phyloP scores from a whole-genome alignment of 169 alveolate genomes.

The Babesia bigemina region DNA sequence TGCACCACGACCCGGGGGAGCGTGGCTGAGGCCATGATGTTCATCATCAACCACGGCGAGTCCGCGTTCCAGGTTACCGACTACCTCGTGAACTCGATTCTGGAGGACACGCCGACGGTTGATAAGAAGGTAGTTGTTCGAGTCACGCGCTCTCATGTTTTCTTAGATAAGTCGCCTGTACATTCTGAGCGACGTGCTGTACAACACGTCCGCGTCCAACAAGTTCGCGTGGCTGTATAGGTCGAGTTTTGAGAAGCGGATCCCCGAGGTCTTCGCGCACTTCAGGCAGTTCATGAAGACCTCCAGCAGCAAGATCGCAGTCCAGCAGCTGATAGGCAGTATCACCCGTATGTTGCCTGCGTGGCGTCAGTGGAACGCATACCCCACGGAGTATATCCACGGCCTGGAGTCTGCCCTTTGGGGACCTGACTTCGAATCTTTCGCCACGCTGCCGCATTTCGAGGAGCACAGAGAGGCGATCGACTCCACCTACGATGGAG shows the following conservation, averaged over 20 bases:
- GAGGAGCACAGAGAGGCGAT: conserved; percentile 9
- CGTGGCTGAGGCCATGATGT: conserved; percentile 62
- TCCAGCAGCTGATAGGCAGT: conserved; percentile 41
- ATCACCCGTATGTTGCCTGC: conserved; percentile 17
- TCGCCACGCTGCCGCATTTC: conserved; percentile 10
- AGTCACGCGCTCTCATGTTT: background rate
- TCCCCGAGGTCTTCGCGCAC: conserved; percentile 56
- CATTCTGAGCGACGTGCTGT: conserved; percentile 58
- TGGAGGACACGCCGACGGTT: conserved; percentile 27
- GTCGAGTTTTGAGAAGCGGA: conserved; percentile 41
- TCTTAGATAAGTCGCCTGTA: conserved; percentile 53
- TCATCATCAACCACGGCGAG: conserved; percentile 63
- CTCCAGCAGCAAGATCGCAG: conserved; percentile 55
- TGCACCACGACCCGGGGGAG: conserved; percentile 21
- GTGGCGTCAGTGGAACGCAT: conserved; percentile 63
- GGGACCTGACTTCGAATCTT: conserved; percentile 35
- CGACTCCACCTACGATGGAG: conserved; percentile 37
- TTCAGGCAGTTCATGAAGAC: conserved; percentile 19
- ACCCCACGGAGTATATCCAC: conserved; percentile 33
- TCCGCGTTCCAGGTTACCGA: conserved; percentile 64
- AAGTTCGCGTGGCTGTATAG: conserved; percentile 63
- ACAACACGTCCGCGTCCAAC: conserved; percentile 57
- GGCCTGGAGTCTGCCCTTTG: conserved; percentile 54
- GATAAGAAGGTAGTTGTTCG: conserved; percentile 32
- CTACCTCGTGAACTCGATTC: conserved; percentile 16